phyloP scores from a whole-genome alignment of 2,329 filamentous ascomycete species.

The Fusarium decemcellulare region DNA sequence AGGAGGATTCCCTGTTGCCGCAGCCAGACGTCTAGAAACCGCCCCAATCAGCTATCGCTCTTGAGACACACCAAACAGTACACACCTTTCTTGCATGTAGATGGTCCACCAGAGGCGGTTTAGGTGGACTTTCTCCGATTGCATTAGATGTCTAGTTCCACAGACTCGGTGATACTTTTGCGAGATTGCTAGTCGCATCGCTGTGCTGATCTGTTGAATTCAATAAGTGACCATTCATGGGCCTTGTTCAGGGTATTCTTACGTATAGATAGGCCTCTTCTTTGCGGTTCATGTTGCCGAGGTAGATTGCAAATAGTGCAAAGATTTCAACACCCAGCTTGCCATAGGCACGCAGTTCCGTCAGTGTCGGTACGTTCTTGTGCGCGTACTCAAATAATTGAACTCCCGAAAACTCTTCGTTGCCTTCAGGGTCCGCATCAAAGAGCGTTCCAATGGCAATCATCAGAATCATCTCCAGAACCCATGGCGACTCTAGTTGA shows the following conservation, averaged over 20 bases:
- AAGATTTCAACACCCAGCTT: slow-evolving; percentile 49
- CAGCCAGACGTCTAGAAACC: slow-evolving; percentile 37
- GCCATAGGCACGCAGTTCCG: slow-evolving; percentile 44
- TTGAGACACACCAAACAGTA: no score
- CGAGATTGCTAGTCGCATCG: slow-evolving; percentile 45
- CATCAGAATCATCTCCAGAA: slow-evolving; percentile 46
- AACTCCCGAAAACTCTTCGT: slow-evolving; percentile 42
- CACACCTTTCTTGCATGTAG: slow-evolving; percentile 50
- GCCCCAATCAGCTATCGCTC: no score
- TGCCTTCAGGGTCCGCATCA: slow-evolving; percentile 43
- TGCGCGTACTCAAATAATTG: slow-evolving; percentile 46
- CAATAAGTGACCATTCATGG: neutral
- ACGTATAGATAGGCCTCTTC: slow-evolving; percentile 47
- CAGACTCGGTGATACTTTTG: slow-evolving; percentile 49
- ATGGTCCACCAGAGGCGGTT: slow-evolving; percentile 49
- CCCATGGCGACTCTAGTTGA: slow-evolving; percentile 43
- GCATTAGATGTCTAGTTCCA: slow-evolving; percentile 44
- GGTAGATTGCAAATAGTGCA: slow-evolving; percentile 44
- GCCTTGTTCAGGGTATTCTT: neutral
- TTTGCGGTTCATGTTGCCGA: slow-evolving; percentile 44
- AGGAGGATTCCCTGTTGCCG: slow-evolving; percentile 45
- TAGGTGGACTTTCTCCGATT: slow-evolving; percentile 45
- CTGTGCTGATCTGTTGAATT: slow-evolving; percentile 42
- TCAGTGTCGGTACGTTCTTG: slow-evolving; percentile 46
- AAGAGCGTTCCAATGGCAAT: slow-evolving; percentile 45